Base-by-base conservation (phyloP, 768 basidiomycete genomes). In the Fomitopsis serialis region DNA sequence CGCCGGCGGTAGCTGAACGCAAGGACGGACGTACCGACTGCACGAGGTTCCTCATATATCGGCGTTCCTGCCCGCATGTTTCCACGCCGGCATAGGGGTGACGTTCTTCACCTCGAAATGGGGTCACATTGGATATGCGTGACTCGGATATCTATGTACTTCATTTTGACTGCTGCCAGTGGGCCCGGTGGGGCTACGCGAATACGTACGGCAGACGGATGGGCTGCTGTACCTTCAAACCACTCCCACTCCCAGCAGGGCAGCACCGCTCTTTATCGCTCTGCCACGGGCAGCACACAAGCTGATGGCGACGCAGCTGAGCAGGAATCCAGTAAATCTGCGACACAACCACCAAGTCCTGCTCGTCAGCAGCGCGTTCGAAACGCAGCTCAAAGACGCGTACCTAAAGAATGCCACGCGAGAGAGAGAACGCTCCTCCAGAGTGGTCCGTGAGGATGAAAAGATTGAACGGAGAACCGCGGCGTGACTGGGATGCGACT, bases 321-420 rank as follows among this genome's bases (percentile, higher is more conserved):
- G 67, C 48, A 93, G 63, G 63, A 91, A 93, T 1, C 89, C 91
- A 2, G 87, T 75, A 66, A 93, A 93, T 54, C 90, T 92, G 42
- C 8, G 19, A 6, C 15, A n/a, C n/a, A n/a, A n/a, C n/a, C n/a
- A n/a, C n/a, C n/a, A n/a, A 7, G 15, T 15, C 37, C 48, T 50
- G 37, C 47, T 29, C 23, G 43, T 27, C 25, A 48, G 24, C 45
- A 12, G 11, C 10, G 2, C 34, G 21, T 21, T 34, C 21, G 42
- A 4, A 2, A 50, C 37, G 53, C 35, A 45, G 44, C 22, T 48
- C 22, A 27, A 13, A 15, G 19, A 42, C 36, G 29, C 10, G 45
- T 52, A 88, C 90, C 91, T 80, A 68, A 92, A 92, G 74, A 93
- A 93, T 27, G 91, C 90, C 48, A 90, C 77, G 13, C 89, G 80